A percentile compares a stretch with the other conserved stretches of the same genome.
Conservation (phyloP, 768 basidiomycete genomes). For the Ramaria rubella region DNA sequence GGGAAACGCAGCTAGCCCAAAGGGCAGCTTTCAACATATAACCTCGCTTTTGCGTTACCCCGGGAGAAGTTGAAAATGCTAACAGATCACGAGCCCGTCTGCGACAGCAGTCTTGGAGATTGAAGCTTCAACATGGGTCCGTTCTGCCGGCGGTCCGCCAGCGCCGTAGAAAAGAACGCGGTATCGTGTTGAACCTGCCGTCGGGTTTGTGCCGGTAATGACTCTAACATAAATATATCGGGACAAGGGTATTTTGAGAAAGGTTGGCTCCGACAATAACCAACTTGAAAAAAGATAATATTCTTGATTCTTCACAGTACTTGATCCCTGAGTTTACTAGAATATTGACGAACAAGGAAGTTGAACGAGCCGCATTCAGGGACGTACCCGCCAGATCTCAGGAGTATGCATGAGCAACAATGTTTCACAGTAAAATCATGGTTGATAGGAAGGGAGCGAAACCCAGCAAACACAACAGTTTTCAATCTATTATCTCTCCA, state of each 20-base stretch:
- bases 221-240: not conserved
- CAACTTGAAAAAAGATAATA: constrained; percentile 3
- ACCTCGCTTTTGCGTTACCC: not conserved
- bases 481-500: not conserved
- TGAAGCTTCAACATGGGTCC: not conserved
- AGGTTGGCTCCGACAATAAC: not conserved
- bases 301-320: not conserved
- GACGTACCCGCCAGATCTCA: not conserved
- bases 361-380: constrained; percentile 1
- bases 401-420: not conserved
- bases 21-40: not conserved
- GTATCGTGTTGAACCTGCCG: no score
- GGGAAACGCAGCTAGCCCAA: not conserved
- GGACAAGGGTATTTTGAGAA: not conserved
- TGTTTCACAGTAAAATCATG: not conserved
- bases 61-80: not conserved
- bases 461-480: not conserved
- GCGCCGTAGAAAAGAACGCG: no score
- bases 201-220: not conserved
- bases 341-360: not conserved
- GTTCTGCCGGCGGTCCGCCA: not conserved
- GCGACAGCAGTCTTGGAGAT: not conserved
- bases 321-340: not conserved
- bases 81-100: not conserved
- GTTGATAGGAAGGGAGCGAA: not conserved